A percentile compares a stretch with the other conserved stretches of the same genome.
Conservation (phyloP, 129 eudicot species). For the Saposhnikovia divaricata region DNA sequence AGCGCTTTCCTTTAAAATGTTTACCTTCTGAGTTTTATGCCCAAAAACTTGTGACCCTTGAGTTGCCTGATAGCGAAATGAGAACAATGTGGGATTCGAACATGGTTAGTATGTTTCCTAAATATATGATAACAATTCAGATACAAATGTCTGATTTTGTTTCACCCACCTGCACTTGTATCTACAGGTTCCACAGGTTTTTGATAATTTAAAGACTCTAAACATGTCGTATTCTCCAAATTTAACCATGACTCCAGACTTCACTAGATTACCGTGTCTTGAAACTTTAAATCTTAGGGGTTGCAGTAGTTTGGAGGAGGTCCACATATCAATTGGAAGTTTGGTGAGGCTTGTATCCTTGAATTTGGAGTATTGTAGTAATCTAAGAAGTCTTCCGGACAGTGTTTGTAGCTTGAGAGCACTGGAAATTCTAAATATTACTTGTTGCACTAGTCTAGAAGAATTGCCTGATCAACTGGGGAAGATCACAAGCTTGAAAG, state of each 20-base stretch:
- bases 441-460: constrained; percentile 7
- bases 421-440: constrained; percentile 14
- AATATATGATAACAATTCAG: background rate
- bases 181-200: constrained; percentile 5
- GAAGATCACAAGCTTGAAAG: background rate
- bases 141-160: background rate
- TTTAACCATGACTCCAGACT: constrained; percentile 9
- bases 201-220: constrained; percentile 7
- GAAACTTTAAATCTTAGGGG: constrained; percentile 1
- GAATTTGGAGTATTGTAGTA: constrained; percentile 13
- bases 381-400: constrained; percentile 4
- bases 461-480: constrained; percentile 5
- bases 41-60: background rate
- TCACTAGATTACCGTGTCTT: constrained; percentile 16
- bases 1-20: background rate
- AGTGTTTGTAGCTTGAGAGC: constrained; percentile 5
- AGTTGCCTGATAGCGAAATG: background rate
- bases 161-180: background rate
- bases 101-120: background rate
- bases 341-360: constrained; percentile 15
- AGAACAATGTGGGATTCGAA: background rate
- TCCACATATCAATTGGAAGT: constrained; percentile 18
- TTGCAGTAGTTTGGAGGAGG: background rate
- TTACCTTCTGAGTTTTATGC: background rate
- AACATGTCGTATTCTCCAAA: constrained; percentile 8